Evolutionary conservation across 2,329 filamentous ascomycete genomes (phyloP), one percentile per base, ranked within the genome.

Genomic region (Xylaria sp.): DNA sequence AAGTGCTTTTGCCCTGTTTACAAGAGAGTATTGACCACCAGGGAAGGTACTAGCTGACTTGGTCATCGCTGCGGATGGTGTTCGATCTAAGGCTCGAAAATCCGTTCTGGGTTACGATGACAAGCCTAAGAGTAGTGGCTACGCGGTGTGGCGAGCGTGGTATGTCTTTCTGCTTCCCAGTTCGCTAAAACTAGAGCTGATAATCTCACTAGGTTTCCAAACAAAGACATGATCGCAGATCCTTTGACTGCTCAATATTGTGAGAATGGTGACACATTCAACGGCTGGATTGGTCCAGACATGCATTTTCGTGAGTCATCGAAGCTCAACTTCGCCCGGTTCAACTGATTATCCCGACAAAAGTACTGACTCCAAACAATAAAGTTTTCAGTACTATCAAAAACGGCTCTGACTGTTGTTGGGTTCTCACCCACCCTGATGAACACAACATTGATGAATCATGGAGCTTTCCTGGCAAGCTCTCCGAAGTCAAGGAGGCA

Each of bases 201-300:
- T 22, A 22, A 1, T 10, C 27, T 13, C 20, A 11, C 20, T 25
- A 81, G 81, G 81, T 84, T 84, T 69, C 70, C 79, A 13, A 85
- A 85, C 68, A 81, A 83, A 39, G 81, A 84, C 61, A 84, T 85
- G 81, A 79, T 87, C 22, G 76, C 77, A 10, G 85, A 87, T 68
- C 82, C 84, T 0, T 76, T 80, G 25, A 87, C 85, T 1, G 82
- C 81, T 36, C 80, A 86, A 39, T 86, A 87, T 62, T 87, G 85
- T 69, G 80, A 78, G 38, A 81, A 87, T 64, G 86, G 85, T 38
- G 86, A 89, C 73, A 86, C 84, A 0, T 87, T 88, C 76, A 86
- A 86, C 61, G 86, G 86, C 29, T 85, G 83, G 86, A 84, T 87
- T 61, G 85, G 86, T 1, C 84, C 84, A 2, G 84, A 87, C 68